Conservation (phyloP, 352 stramenopile species). For the Globisporangium spinosum region DNA sequence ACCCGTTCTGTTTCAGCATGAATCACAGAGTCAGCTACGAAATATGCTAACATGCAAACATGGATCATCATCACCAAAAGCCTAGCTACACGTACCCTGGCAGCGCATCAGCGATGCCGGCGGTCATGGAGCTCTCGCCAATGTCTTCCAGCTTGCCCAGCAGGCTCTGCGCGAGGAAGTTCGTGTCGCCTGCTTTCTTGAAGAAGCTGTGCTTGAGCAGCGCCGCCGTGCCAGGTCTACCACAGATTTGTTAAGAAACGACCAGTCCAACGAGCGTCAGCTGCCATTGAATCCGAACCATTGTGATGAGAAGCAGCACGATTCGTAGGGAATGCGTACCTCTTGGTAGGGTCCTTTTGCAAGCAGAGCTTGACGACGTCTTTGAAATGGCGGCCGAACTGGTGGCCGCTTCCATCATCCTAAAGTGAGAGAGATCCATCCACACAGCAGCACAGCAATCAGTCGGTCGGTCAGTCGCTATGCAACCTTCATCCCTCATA, state of each 20-base stretch:
- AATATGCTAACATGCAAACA: neutral
- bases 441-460: neutral
- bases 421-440: slow-evolving; percentile 19
- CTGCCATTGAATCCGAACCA: neutral
- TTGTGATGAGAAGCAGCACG: neutral
- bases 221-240: slow-evolving; percentile 70
- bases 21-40: neutral
- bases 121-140: slow-evolving; percentile 85
- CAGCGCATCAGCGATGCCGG: slow-evolving; percentile 72
- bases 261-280: neutral
- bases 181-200: slow-evolving; percentile 78
- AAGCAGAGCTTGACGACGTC: slow-evolving; percentile 88
- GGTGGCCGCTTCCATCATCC: slow-evolving; percentile 79
- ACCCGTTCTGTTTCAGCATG: slow-evolving; percentile 42
- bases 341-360: slow-evolving; percentile 85
- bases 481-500: neutral
- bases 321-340: slow-evolving; percentile 27
- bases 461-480: neutral
- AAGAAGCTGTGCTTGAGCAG: slow-evolving; percentile 90
- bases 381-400: slow-evolving; percentile 86
- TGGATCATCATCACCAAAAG: neutral
- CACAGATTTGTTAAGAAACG: neutral
- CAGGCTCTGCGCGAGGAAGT: slow-evolving; percentile 60
- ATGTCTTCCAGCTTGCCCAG: slow-evolving; percentile 84
- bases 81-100: slow-evolving; percentile 47